Base-by-base conservation (phyloP, 2,329 filamentous ascomycete species). In the Fulvia fulva region DNA sequence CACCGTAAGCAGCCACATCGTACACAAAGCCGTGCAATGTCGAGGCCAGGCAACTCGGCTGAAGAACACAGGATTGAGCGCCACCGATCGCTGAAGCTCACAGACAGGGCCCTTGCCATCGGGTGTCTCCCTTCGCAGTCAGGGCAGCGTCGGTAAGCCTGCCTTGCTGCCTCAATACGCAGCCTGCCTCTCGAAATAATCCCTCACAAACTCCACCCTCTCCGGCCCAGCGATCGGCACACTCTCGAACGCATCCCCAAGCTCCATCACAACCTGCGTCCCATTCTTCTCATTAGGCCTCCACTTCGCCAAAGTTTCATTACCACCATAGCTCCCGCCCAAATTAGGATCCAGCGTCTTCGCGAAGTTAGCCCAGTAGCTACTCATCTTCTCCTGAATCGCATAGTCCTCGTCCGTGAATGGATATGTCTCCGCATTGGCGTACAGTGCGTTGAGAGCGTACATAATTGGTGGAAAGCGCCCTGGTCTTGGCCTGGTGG, bases 311-410 rank as follows among this genome's bases (percentile, higher is more conserved):
- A 56, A 21, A 7, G 19, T 51, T 2, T 30, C 54, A 57, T 53
- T 57, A 16, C 14, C 16, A 6, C 47, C 55, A 23, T 19, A 57
- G 8, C 23, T 32, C 16, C 47, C 47, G 9, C 47, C 55, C 2
- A 51, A 6, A 26, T 57, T 57, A 11, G 47, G 55, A 52, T 57
- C 54, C 55, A 57, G 28, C 22, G 55, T 57, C 49, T 57, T 52
- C 21, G 55, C 55, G 22, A 57, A 57, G 19, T 52, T 57, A 2
- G 47, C 47, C 55, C 55, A 57, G 37, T 57, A 57, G 14, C 32
- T 43, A 8, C 28, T 22, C 49, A 57, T 57, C 37, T 53, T 53
- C 16, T 25, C 55, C 30, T 57, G 49, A 19, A 57, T 57, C 3
- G 28, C 55, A 19, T 57, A 53, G 22, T 46, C 55, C 22, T 45